Evolutionary conservation across 441 rosid species (phyloP).

Genomic region (Euphorbia celastroides): DNA sequence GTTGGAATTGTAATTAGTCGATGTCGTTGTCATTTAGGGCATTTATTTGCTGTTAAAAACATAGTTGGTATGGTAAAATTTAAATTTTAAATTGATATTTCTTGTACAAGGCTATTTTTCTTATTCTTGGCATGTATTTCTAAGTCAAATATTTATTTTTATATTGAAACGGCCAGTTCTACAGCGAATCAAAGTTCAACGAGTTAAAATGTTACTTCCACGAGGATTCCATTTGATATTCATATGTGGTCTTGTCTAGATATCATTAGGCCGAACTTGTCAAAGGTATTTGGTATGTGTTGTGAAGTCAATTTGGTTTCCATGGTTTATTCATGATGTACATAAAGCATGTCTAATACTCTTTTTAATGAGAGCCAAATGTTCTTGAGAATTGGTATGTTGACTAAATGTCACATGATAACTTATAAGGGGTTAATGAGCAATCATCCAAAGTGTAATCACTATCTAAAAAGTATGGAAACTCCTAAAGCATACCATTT

Average conservation of each 20-base stretch:
- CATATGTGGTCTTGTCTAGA: slow-evolving; percentile 64
- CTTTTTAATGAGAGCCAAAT: not conserved
- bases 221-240: slow-evolving; percentile 74
- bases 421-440: not conserved
- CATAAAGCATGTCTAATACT: not conserved
- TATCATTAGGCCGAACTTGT: slow-evolving; percentile 23
- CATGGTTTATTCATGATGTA: no score
- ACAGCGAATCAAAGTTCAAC: slow-evolving; percentile 14
- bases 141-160: not conserved
- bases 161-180: not conserved
- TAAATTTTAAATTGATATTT: not conserved
- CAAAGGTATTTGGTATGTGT: slow-evolving; percentile 19
- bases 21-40: no score
- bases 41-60: no score
- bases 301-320: no score
- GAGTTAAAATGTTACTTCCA: slow-evolving; percentile 30
- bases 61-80: no score
- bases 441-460: no score
- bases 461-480: no score
- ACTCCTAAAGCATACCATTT: no score
- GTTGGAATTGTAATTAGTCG: no score
- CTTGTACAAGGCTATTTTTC: slow-evolving; percentile 1
- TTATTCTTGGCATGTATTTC: not conserved
- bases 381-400: not conserved
- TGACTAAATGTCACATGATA: not conserved